These are phyloP conservation scores for Candida ponderosae DNA, from an alignment of 805 yeast genomes.

Conservation along the genomic window DNA sequence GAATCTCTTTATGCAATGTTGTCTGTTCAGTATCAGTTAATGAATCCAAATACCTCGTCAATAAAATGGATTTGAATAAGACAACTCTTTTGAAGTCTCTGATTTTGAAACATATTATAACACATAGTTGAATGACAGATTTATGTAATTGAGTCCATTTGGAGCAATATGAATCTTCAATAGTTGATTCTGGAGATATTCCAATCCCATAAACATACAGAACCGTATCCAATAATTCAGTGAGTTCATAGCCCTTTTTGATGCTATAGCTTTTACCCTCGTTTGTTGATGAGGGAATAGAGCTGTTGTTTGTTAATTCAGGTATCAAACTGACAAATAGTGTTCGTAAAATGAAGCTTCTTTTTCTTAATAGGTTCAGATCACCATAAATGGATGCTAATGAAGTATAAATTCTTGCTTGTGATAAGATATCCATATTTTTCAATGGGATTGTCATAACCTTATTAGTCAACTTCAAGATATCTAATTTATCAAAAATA, in stretches of 20 bases:
- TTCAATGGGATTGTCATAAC: slow-evolving; percentile 37
- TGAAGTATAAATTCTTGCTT: slow-evolving; percentile 55
- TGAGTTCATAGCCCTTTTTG: slow-evolving; percentile 22
- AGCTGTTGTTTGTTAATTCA: slow-evolving; percentile 14
- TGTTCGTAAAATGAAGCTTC: slow-evolving; percentile 61
- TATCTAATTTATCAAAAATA: slow-evolving; percentile 29
- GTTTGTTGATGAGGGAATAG: neutral
- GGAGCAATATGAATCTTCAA: slow-evolving; percentile 19
- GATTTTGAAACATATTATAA: slow-evolving; percentile 45
- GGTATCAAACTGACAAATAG: slow-evolving; percentile 47
- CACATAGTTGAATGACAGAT: slow-evolving; percentile 42
- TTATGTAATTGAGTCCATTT: slow-evolving; percentile 55
- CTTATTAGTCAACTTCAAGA: slow-evolving; percentile 40
- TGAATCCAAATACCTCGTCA: slow-evolving; percentile 48
- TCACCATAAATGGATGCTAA: slow-evolving; percentile 58
- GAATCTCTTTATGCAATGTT: slow-evolving; percentile 27
- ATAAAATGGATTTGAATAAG: slow-evolving; percentile 42
- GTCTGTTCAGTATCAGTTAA: slow-evolving; percentile 54
- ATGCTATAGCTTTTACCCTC: slow-evolving; percentile 3
- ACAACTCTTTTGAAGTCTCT: slow-evolving; percentile 36
- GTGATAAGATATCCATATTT: slow-evolving; percentile 41
- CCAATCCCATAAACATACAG: slow-evolving; percentile 48
- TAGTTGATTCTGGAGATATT: slow-evolving; percentile 24
- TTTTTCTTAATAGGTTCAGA: slow-evolving; percentile 57
- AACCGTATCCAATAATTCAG: slow-evolving; percentile 39